phyloP scores from a whole-genome alignment of 306 rosid species.

The Gillenia trifoliata region DNA sequence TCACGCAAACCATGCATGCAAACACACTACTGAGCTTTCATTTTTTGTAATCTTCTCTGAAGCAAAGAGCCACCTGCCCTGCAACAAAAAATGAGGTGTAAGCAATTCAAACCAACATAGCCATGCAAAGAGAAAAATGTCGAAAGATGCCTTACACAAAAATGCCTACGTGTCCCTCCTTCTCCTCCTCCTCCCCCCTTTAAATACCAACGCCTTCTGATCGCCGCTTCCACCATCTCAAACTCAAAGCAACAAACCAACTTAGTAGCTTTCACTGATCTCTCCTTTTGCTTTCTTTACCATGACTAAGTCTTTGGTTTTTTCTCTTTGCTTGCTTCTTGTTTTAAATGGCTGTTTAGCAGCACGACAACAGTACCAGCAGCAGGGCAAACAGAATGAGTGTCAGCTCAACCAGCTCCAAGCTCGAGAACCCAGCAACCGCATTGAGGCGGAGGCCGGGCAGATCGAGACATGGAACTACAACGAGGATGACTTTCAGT shows the following conservation, averaged over 20 bases:
- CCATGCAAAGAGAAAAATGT: constrained; percentile 27
- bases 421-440: constrained; percentile 38
- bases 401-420: constrained; percentile 31
- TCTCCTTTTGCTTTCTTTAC: not conserved
- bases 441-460: constrained; percentile 40
- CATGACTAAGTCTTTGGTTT: constrained; percentile 36
- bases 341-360: constrained; percentile 40
- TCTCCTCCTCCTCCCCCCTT: not conserved
- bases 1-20: not conserved
- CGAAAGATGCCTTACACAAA: not conserved
- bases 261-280: not conserved
- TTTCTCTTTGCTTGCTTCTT: constrained; percentile 37
- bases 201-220: constrained; percentile 15
- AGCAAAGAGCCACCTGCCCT: constrained; percentile 14
- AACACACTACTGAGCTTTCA: not conserved
- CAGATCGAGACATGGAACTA: constrained; percentile 41
- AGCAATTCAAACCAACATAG: not conserved
- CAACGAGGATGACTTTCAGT: constrained; percentile 32
- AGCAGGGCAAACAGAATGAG: not conserved
- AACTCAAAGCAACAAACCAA: not conserved
- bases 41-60: not conserved
- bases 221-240: constrained; percentile 21
- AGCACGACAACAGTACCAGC: not conserved
- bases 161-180: constrained; percentile 2
- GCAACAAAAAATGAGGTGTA: constrained; percentile 16